Conservation (phyloP, 176 grass and related monocot genomes). For the Oryza officinalis region DNA sequence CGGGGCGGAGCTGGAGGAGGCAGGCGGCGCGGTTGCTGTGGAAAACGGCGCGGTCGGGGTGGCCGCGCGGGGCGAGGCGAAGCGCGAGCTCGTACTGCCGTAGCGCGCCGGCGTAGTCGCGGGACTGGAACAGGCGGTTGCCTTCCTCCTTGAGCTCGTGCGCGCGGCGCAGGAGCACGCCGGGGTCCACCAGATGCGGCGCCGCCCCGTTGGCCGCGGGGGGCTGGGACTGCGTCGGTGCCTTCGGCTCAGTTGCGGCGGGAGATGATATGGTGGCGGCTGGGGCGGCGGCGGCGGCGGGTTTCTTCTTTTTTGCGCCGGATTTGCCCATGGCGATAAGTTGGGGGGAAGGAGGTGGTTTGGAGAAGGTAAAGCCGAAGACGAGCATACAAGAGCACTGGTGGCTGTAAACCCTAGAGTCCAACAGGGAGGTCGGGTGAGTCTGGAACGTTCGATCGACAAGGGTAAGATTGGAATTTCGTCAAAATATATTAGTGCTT, state of each 20-base stretch:
- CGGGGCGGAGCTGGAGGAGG: conserved; percentile 91
- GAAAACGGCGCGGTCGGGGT: conserved; percentile 88
- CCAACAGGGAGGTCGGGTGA: not conserved
- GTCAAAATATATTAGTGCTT: too few species aligned
- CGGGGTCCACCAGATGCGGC: conserved; percentile 41
- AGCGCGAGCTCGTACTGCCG: conserved; percentile 91
- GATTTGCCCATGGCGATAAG: conserved; percentile 85
- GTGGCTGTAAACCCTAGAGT: conserved; percentile 16
- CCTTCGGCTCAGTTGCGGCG: conserved; percentile 12
- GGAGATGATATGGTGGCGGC: conserved; percentile 23
- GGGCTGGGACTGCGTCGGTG: not conserved
- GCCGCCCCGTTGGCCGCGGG: conserved; percentile 27
- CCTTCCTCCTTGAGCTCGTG: conserved; percentile 97
- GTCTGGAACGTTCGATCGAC: not conserved
- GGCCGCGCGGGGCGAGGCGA: conserved; percentile 67
- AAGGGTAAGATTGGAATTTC: not conserved
- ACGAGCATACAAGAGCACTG: not conserved
- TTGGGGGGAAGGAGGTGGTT: not conserved
- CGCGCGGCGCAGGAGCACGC: conserved; percentile 63
- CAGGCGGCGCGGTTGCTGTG: conserved; percentile 97
- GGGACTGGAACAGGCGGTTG: conserved; percentile 89
- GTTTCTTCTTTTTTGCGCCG: conserved; percentile 85
- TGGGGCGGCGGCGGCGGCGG: conserved; percentile 31
- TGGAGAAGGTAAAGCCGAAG: not conserved
- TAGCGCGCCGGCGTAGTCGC: conserved; percentile 76